A percentile compares a stretch with the other conserved stretches of the same genome.
phyloP scores from a whole-genome alignment of 805 yeast genomes.

The Schizosaccharomyces osmophilus region DNA sequence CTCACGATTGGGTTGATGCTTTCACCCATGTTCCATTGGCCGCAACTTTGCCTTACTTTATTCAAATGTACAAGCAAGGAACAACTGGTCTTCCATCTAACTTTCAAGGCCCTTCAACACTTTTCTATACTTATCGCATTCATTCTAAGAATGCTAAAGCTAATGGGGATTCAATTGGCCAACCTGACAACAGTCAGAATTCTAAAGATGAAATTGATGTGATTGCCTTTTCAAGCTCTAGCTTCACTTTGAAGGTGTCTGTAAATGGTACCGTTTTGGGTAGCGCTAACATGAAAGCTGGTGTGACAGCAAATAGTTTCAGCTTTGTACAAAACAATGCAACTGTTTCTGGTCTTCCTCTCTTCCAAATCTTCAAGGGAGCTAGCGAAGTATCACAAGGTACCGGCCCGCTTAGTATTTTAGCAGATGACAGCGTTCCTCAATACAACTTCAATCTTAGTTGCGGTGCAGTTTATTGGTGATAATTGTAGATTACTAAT shows the following conservation, averaged over 20 bases:
- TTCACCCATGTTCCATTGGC: background rate
- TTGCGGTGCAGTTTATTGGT: background rate
- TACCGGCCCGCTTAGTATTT: background rate
- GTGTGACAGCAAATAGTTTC: background rate
- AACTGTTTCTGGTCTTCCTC: background rate
- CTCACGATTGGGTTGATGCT: slow-evolving; percentile 1
- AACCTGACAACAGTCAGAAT: background rate
- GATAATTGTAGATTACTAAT: background rate
- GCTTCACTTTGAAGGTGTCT: background rate
- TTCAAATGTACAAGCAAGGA: background rate
- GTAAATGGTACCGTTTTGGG: background rate
- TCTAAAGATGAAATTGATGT: background rate
- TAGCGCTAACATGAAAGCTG: background rate
- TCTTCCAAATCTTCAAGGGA: background rate
- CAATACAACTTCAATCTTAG: background rate
- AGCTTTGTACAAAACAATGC: background rate
- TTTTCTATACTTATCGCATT: background rate
- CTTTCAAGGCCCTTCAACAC: background rate
- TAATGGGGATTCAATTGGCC: background rate
- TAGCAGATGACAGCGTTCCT: background rate
- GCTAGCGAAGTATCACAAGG: background rate
- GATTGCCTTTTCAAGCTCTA: background rate
- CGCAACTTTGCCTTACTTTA: background rate
- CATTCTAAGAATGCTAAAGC: slow-evolving; percentile 1
- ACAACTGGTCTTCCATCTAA: slow-evolving; percentile 1